phyloP scores from a whole-genome alignment of 495 filamentous ascomycete genomes.

The Penicillium coprophilum region DNA sequence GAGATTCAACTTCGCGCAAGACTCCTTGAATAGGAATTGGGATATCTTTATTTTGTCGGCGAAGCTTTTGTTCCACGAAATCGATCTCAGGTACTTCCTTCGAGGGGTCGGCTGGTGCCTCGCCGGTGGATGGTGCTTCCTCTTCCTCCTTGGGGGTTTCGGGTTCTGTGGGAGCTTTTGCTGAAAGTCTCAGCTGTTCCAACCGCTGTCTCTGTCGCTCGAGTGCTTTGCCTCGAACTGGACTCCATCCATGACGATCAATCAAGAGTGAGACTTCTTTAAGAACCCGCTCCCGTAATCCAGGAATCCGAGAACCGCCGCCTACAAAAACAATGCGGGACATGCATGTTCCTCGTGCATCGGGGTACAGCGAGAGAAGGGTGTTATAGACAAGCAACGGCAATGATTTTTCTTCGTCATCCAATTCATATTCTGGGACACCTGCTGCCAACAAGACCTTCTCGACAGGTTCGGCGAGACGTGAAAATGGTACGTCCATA shows the following conservation, averaged over 20 bases:
- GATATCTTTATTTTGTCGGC: constrained; percentile 47
- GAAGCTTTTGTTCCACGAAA: constrained; percentile 63
- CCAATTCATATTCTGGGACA: constrained; percentile 55
- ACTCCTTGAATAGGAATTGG: constrained; percentile 53
- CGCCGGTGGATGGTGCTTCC: constrained; percentile 41
- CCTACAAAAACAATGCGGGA: constrained; percentile 86
- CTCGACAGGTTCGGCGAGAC: constrained; percentile 73
- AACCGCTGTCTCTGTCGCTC: constrained; percentile 55
- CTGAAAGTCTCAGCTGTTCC: constrained; percentile 42
- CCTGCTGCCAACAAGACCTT: constrained; percentile 65
- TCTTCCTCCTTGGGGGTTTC: constrained; percentile 18
- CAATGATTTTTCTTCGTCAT: constrained; percentile 82
- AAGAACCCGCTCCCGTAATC: constrained; percentile 76
- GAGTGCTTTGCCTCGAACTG: constrained; percentile 60
- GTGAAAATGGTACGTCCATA: constrained; percentile 60
- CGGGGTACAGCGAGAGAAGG: constrained; percentile 74
- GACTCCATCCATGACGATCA: constrained; percentile 71
- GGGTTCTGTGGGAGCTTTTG: constrained; percentile 21
- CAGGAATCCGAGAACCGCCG: constrained; percentile 75
- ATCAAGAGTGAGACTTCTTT: constrained; percentile 68
- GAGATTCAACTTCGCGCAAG: constrained; percentile 73
- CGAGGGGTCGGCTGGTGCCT: constrained; percentile 34
- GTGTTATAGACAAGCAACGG: constrained; percentile 70
- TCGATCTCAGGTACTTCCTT: constrained; percentile 48
- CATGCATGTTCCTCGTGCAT: constrained; percentile 83